These are phyloP conservation scores for Dactylellina sp. DNA, from an alignment of 2,329 filamentous ascomycete species.

Conservation along the genomic window DNA sequence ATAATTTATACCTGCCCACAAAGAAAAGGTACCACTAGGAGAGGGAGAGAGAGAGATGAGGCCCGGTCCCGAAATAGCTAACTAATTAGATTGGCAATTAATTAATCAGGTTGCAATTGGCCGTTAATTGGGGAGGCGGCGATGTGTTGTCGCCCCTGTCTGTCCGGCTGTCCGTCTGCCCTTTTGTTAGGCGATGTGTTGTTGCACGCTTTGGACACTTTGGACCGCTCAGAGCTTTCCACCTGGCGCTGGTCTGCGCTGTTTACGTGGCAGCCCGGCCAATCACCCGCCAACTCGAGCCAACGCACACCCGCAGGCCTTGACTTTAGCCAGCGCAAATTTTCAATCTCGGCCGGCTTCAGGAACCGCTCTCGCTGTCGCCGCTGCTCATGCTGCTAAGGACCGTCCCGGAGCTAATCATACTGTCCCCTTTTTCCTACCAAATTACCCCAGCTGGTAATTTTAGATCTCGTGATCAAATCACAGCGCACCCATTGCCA, in stretches of 20 bases:
- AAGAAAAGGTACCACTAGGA: neutral
- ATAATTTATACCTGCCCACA: too few species aligned
- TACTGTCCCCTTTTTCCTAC: neutral
- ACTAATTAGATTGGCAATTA: neutral
- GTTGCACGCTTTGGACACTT: constrained; percentile 1
- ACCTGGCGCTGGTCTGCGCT: constrained; percentile 20
- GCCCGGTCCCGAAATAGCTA: neutral
- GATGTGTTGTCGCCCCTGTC: constrained; percentile 24
- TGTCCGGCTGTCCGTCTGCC: neutral
- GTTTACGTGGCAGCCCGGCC: constrained; percentile 54
- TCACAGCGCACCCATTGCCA: neutral
- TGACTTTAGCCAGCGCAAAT: constrained; percentile 9
- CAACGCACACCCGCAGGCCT: constrained; percentile 28
- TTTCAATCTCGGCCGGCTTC: constrained; percentile 14
- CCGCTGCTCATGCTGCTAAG: neutral
- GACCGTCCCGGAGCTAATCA: neutral
- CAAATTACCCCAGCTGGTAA: too few species aligned
- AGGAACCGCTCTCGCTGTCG: constrained; percentile 55
- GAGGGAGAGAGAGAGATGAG: neutral
- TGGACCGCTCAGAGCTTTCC: constrained; percentile 15
- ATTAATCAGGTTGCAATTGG: constrained; percentile 1
- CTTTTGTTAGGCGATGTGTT: constrained; percentile 17
- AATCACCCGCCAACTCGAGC: constrained; percentile 52
- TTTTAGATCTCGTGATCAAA: constrained; percentile 41
- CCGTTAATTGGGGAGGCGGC: constrained; percentile 42